These are phyloP conservation scores for Trichosporon sp. DNA, from an alignment of 1,284 basidiomycete species.

Conservation along the genomic window DNA sequence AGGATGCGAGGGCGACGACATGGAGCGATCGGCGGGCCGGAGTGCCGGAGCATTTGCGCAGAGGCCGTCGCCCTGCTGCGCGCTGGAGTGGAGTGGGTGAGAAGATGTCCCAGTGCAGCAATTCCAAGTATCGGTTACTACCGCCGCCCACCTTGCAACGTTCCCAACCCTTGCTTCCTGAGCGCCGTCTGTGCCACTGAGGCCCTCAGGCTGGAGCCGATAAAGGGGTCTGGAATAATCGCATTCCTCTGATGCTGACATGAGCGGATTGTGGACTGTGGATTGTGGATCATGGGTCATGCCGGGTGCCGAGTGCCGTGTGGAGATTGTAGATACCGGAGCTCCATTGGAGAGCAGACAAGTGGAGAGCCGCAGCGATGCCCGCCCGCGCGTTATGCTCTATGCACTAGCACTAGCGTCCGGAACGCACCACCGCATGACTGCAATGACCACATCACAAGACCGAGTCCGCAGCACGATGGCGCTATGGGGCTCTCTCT, in stretches of 20 bases:
- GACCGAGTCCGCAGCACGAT: background rate
- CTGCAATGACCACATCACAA: background rate
- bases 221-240: background rate
- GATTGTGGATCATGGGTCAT: background rate
- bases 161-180: background rate
- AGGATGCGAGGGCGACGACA: background rate
- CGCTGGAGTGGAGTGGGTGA: background rate
- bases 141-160: background rate
- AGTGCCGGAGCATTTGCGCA: background rate
- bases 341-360: background rate
- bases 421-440: background rate
- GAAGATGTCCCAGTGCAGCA: background rate
- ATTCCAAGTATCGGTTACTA: background rate
- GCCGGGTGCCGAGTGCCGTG: background rate
- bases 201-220: background rate
- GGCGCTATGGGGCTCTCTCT: too few species aligned
- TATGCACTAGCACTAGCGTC: background rate
- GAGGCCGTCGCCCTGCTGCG: background rate
- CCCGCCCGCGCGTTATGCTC: background rate
- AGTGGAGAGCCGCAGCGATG: background rate
- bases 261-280: background rate
- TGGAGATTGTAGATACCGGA: background rate
- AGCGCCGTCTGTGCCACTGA: background rate
- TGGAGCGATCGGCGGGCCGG: background rate
- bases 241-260: background rate